A percentile compares a stretch with the other conserved stretches of the same genome.
phyloP scores from a whole-genome alignment of 345 rosid genomes.

The Raphanus raphanistrum region DNA sequence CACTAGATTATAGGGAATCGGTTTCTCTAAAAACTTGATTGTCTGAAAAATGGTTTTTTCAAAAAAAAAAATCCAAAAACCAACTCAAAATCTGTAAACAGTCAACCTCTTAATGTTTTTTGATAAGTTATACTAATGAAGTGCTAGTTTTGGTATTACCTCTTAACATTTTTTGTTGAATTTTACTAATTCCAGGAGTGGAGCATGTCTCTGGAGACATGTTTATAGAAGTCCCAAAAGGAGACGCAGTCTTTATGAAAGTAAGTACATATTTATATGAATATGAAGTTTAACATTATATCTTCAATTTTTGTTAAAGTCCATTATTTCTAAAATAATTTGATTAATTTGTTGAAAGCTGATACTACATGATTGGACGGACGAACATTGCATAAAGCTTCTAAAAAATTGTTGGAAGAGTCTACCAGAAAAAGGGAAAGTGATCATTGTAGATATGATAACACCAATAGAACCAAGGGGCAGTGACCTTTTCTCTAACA shows the following conservation, averaged over 20 bases:
- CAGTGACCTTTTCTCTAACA: conserved; percentile 30
- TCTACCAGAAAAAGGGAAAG: conserved; percentile 43
- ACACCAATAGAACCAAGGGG: conserved; percentile 32
- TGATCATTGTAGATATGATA: conserved; percentile 43
- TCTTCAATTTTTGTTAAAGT: not conserved
- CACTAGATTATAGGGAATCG: too few relatives aligned
- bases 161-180: not conserved
- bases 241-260: conserved; percentile 81
- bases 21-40: too few relatives aligned
- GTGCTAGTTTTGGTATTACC: not conserved
- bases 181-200: conserved; percentile 62
- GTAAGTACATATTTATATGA: conserved; percentile 32
- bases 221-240: conserved; percentile 39
- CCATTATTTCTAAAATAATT: not conserved
- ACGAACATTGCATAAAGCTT: conserved; percentile 44
- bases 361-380: conserved; percentile 50
- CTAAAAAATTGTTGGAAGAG: conserved; percentile 50
- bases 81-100: too few relatives aligned
- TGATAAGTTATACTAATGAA: not conserved
- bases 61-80: too few relatives aligned
- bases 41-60: too few relatives aligned
- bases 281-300: not conserved
- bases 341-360: conserved; percentile 30
- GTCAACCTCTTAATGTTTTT: too few relatives aligned
- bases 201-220: conserved; percentile 82